Base-by-base conservation (phyloP, 2,329 filamentous ascomycete species). In the Rutstroemia sp. region DNA sequence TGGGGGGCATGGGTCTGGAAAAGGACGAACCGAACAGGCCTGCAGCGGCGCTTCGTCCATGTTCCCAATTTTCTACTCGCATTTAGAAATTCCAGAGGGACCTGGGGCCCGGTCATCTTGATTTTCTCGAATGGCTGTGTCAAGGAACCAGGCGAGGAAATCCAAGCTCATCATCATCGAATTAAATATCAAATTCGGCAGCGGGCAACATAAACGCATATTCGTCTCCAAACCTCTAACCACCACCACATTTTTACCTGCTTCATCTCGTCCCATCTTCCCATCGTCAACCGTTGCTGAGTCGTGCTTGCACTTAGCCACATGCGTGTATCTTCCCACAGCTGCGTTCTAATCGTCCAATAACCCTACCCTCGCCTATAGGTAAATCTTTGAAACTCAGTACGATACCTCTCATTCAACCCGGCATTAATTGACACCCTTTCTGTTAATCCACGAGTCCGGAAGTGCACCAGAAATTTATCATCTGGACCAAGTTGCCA, bases 171-270 rank as follows among this genome's bases (percentile, higher is more conserved):
- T 55, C 53, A 42, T 55, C 53, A 55, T 51, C 53, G 53, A 55
- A 55, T 55, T 50, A 55, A 50, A 55, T 16, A 48, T 55, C 38
- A 16, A 51, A 38, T 55, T 55, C 53, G 53, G 53, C 36, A 55
- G 40, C 38, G 36, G 52, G 46, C 52, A 34, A 55, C 53, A 50
- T 55, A 54, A 54, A 49, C 51, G 51, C 51, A 54, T 16, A 36
- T 44, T 55, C 53, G 53, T 50, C 53, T 55, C 53, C 53, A 25
- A 50, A 55, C 50, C 36, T 51, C 16, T 36, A 39, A 53, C 27
- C 51, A 53, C 51, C 51, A 36, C 38, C 46, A 44, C 30, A 38
- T 50, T 54, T 44, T 49, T 23, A 54, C 34, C 53, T 51, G 40
- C 48, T 55, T 55, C 53, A 48, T 30, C 46, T 51, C 46, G 42